These are phyloP conservation scores for Blepharisma stoltei DNA, from an alignment of 73 alveolate genomes.

Conservation along the genomic window DNA sequence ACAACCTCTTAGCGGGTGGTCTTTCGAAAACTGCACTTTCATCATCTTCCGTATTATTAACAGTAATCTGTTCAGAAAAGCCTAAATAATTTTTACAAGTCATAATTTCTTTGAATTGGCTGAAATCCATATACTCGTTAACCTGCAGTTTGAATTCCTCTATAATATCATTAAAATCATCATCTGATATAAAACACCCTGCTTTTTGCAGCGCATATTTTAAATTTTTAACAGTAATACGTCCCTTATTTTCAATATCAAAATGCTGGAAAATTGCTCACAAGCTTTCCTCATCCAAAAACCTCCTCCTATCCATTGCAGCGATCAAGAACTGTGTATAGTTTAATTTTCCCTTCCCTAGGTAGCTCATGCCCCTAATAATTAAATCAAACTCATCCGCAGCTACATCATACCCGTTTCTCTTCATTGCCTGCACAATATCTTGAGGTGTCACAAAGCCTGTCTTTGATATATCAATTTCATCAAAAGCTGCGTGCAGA, in stretches of 20 bases:
- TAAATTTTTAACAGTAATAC: neutral
- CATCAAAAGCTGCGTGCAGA: neutral
- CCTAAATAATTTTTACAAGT: slow-evolving; percentile 33
- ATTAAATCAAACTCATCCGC: slow-evolving; percentile 5
- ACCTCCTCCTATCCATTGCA: slow-evolving; percentile 23
- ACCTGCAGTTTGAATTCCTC: neutral
- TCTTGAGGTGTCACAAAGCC: slow-evolving; percentile 13
- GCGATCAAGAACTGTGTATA: slow-evolving; percentile 51
- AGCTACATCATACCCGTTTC: slow-evolving; percentile 22
- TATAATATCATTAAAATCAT: neutral
- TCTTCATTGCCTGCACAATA: slow-evolving; percentile 11
- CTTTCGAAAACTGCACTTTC: too few relatives aligned
- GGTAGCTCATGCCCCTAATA: neutral
- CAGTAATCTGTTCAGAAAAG: neutral
- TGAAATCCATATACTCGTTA: neutral
- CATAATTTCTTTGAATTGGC: slow-evolving; percentile 5
- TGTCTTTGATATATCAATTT: neutral
- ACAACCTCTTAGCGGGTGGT: too few relatives aligned
- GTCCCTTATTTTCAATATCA: neutral
- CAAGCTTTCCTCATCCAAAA: slow-evolving; percentile 33
- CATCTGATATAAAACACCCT: slow-evolving; percentile 4
- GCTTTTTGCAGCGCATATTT: neutral
- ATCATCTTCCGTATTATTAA: too few relatives aligned
- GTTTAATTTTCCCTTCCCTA: slow-evolving; percentile 33
- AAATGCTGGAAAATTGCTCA: slow-evolving; percentile 30